Conservation (phyloP, 345 rosid species). For the Hibiscus trionum region DNA sequence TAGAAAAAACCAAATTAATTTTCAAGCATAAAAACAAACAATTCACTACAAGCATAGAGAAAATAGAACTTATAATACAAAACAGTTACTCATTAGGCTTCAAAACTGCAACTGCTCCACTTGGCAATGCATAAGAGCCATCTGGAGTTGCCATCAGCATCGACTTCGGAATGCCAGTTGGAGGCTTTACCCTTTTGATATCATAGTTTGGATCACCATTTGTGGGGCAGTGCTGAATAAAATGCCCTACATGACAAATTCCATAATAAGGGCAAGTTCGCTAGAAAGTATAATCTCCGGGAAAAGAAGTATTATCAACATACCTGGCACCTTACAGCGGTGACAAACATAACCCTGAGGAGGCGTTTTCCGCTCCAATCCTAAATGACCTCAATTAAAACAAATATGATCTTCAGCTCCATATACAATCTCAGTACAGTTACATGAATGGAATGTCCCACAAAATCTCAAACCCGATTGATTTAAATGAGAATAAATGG, state of each 20-base stretch:
- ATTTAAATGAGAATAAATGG: neutral
- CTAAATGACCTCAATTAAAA: slow-evolving; percentile 36
- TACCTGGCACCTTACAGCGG: slow-evolving; percentile 94
- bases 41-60: neutral
- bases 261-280: slow-evolving; percentile 6
- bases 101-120: slow-evolving; percentile 92
- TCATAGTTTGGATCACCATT: slow-evolving; percentile 93
- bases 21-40: slow-evolving; percentile 3
- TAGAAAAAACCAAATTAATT: slow-evolving; percentile 7
- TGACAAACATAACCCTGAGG: slow-evolving; percentile 95
- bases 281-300: neutral
- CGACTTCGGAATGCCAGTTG: slow-evolving; percentile 97
- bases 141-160: slow-evolving; percentile 92
- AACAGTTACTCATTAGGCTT: slow-evolving; percentile 79
- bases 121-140: slow-evolving; percentile 95
- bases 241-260: slow-evolving; percentile 57
- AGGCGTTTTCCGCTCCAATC: slow-evolving; percentile 91
- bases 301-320: slow-evolving; percentile 14
- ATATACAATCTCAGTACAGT: neutral
- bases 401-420: slow-evolving; percentile 15
- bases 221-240: slow-evolving; percentile 97
- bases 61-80: neutral
- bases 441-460: neutral
- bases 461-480: neutral
- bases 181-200: slow-evolving; percentile 85